phyloP scores from a whole-genome alignment of 257 asterid species.

The Ballota nigra region DNA sequence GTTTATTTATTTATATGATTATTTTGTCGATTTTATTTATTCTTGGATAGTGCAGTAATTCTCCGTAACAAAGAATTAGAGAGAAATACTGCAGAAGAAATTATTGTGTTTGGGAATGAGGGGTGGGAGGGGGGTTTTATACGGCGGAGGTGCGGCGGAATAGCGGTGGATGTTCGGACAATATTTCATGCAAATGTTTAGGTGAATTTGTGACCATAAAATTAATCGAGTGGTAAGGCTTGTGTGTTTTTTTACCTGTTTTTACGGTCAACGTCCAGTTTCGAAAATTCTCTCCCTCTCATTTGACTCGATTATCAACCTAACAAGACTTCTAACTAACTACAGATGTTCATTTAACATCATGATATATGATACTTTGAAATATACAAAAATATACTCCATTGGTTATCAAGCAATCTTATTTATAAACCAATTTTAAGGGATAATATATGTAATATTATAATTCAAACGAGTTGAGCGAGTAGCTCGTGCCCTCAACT shows the following conservation, averaged over 20 bases:
- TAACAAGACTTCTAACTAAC: neutral
- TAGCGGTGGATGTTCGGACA: conserved; percentile 1
- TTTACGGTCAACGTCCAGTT: neutral
- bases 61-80: conserved; percentile 25
- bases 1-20: neutral
- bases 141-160: conserved; percentile 23
- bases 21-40: neutral
- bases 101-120: conserved; percentile 25
- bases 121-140: conserved; percentile 29
- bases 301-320: neutral
- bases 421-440: no score
- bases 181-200: neutral
- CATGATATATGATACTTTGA: no score
- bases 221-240: neutral
- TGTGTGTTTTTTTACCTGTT: neutral
- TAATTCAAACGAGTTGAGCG: no score
- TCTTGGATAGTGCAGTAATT: conserved; percentile 37
- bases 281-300: neutral
- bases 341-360: neutral
- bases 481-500: no score
- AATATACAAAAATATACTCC: no score
- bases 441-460: no score
- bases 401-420: no score
- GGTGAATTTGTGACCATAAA: neutral
- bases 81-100: conserved; percentile 44